Conservation (phyloP, 306 rosid species). For the Gleditsia sinensis region DNA sequence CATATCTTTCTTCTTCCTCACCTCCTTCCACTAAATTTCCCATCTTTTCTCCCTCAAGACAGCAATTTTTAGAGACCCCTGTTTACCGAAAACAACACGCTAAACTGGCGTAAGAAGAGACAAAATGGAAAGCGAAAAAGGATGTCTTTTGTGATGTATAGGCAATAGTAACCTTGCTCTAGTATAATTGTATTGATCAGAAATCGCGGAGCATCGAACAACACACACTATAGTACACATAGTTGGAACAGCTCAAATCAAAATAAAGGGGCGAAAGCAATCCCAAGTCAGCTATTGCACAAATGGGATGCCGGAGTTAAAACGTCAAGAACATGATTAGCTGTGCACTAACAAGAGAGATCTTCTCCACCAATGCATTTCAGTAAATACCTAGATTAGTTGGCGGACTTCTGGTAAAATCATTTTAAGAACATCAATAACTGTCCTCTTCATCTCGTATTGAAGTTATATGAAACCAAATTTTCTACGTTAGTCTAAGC, state of each 20-base stretch:
- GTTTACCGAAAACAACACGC: no score
- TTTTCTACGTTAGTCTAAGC: constrained; percentile 10
- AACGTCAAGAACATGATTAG: constrained; percentile 8
- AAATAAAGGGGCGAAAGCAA: constrained; percentile 15
- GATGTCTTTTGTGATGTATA: not conserved
- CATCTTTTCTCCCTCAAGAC: no score
- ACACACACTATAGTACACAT: not conserved
- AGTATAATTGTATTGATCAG: not conserved
- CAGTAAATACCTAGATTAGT: not conserved
- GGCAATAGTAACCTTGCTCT: not conserved
- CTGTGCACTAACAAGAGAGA: constrained; percentile 6
- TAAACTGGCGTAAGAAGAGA: not conserved
- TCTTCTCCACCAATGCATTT: constrained; percentile 18
- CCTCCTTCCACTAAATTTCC: no score
- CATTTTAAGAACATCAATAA: constrained; percentile 15
- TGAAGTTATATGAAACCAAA: constrained; percentile 17
- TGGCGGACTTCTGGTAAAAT: not conserved
- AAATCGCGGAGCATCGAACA: not conserved
- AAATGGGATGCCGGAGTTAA: constrained; percentile 7
- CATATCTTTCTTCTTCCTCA: no score
- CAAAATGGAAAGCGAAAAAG: not conserved
- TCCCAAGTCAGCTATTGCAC: not conserved
- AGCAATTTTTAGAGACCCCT: no score
- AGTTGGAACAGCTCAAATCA: constrained; percentile 10
- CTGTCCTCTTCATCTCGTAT: not conserved